Percentiles rank a stretch among this genome's conserved stretches.
Evolutionary conservation across 257 asterid species (phyloP).

Genomic region (Petunia secreta): DNA sequence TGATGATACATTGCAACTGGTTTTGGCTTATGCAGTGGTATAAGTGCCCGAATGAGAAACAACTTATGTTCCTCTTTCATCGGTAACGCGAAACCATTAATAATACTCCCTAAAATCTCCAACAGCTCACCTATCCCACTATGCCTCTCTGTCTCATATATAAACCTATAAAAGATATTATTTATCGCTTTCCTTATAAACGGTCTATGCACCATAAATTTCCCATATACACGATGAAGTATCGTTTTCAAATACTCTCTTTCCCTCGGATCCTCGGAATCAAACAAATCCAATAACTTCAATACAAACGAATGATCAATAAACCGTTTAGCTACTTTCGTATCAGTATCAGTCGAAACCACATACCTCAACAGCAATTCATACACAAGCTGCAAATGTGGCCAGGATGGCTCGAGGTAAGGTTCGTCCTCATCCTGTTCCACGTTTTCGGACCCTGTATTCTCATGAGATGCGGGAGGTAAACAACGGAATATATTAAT

Average conservation of each 20-base stretch:
- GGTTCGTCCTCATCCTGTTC: slow-evolving; percentile 42
- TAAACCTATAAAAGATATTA: slow-evolving; percentile 37
- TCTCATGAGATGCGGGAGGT: slow-evolving; percentile 37
- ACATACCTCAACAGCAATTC: slow-evolving; percentile 38
- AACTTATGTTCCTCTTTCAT: slow-evolving; percentile 44
- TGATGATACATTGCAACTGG: slow-evolving; percentile 33
- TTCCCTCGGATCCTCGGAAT: slow-evolving; percentile 39
- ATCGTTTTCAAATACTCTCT: slow-evolving; percentile 39
- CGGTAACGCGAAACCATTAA: slow-evolving; percentile 43
- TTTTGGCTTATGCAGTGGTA: slow-evolving; percentile 44
- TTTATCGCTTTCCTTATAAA: slow-evolving; percentile 37
- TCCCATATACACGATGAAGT: slow-evolving; percentile 40
- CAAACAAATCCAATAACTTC: slow-evolving; percentile 39
- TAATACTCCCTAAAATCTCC: slow-evolving; percentile 42
- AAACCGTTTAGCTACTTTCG: slow-evolving; percentile 38
- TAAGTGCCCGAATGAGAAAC: slow-evolving; percentile 37
- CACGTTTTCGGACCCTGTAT: slow-evolving; percentile 34
- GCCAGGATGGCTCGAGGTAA: slow-evolving; percentile 38
- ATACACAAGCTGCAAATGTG: slow-evolving; percentile 41
- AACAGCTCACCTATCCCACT: slow-evolving; percentile 39
- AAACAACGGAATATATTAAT: slow-evolving; percentile 34
- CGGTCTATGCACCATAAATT: slow-evolving; percentile 44
- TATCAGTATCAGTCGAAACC: slow-evolving; percentile 37
- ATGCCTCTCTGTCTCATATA: slow-evolving; percentile 41
- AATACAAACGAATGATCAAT: slow-evolving; percentile 41